Percentiles rank a stretch among this genome's conserved stretches.
These are phyloP conservation scores for Excoecaria agallocha DNA, from an alignment of 345 rosid genomes.

Conservation along the genomic window DNA sequence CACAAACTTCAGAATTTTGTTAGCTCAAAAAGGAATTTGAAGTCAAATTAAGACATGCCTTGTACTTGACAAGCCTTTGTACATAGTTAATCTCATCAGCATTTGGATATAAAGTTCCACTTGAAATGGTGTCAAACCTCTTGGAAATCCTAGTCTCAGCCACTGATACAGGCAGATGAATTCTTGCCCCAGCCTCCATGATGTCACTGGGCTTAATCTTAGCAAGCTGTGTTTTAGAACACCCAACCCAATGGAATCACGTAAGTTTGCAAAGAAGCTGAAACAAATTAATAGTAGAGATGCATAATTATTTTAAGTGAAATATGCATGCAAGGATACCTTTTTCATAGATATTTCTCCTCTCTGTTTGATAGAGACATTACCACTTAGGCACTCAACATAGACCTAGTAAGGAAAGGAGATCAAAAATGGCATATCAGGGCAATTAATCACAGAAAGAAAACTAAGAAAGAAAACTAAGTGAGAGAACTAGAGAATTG, in stretches of 20 bases:
- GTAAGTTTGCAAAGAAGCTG: neutral
- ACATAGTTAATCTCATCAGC: constrained; percentile 86
- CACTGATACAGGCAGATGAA: constrained; percentile 67
- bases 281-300: neutral
- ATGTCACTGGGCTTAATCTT: constrained; percentile 72
- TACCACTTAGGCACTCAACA: constrained; percentile 38
- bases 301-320: no score
- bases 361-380: constrained; percentile 23
- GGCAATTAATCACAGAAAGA: neutral
- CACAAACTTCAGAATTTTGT: neutral
- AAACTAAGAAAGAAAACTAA: no score
- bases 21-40: neutral
- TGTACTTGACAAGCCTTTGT: constrained; percentile 86
- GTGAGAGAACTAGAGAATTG: neutral
- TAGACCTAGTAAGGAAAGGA: constrained; percentile 43
- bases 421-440: neutral
- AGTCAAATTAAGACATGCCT: constrained; percentile 40
- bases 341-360: constrained; percentile 46
- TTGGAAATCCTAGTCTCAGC: constrained; percentile 67
- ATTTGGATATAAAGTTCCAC: constrained; percentile 85
- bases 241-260: constrained; percentile 26
- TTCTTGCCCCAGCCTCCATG: constrained; percentile 64
- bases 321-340: constrained; percentile 28
- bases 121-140: constrained; percentile 83
- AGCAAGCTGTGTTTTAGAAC: constrained; percentile 37